A percentile compares a stretch with the other conserved stretches of the same genome.
These are phyloP conservation scores for Cercospora zeina DNA, from an alignment of 2,329 filamentous ascomycete genomes.

Conservation along the genomic window DNA sequence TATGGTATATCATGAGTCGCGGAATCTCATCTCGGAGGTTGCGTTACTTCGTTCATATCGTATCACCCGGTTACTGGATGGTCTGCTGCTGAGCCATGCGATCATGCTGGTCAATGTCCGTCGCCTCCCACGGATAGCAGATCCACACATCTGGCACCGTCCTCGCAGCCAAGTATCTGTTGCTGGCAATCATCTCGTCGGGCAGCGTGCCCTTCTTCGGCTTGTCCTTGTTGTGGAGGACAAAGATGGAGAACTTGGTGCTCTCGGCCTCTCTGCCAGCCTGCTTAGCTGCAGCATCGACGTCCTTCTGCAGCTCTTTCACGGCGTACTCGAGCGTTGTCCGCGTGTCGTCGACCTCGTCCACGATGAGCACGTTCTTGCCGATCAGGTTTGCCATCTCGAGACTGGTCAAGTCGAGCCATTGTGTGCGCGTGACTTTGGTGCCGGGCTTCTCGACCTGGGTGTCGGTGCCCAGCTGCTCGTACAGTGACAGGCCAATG, in stretches of 20 bases:
- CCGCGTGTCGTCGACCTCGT: slow-evolving; percentile 93
- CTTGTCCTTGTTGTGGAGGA: slow-evolving; percentile 99
- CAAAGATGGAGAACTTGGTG: slow-evolving; percentile 92
- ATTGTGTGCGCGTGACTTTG: slow-evolving; percentile 96
- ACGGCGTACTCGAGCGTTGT: slow-evolving; percentile 95
- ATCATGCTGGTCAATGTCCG: slow-evolving; percentile 92
- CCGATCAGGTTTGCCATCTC: slow-evolving; percentile 87
- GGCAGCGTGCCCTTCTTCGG: slow-evolving; percentile 86
- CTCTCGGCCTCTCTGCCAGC: slow-evolving; percentile 65
- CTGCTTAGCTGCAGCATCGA: slow-evolving; percentile 74
- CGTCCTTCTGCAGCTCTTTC: slow-evolving; percentile 90
- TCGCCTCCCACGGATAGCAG: slow-evolving; percentile 98
- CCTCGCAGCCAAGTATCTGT: slow-evolving; percentile 78
- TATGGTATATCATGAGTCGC: slow-evolving; percentile 3
- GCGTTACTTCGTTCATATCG: background rate
- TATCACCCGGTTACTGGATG: slow-evolving; percentile 12
- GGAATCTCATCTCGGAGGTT: background rate
- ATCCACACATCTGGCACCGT: slow-evolving; percentile 97
- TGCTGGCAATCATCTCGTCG: slow-evolving; percentile 68
- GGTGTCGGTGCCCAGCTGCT: slow-evolving; percentile 64
- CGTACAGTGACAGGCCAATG: slow-evolving; percentile 96
- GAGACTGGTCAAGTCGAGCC: slow-evolving; percentile 85
- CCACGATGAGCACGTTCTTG: slow-evolving; percentile 88
- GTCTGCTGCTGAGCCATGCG: slow-evolving; percentile 54
- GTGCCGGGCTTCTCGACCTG: slow-evolving; percentile 77